These are phyloP conservation scores for Clathrospora elynae DNA, from an alignment of 2,329 filamentous ascomycete genomes.

Conservation along the genomic window DNA sequence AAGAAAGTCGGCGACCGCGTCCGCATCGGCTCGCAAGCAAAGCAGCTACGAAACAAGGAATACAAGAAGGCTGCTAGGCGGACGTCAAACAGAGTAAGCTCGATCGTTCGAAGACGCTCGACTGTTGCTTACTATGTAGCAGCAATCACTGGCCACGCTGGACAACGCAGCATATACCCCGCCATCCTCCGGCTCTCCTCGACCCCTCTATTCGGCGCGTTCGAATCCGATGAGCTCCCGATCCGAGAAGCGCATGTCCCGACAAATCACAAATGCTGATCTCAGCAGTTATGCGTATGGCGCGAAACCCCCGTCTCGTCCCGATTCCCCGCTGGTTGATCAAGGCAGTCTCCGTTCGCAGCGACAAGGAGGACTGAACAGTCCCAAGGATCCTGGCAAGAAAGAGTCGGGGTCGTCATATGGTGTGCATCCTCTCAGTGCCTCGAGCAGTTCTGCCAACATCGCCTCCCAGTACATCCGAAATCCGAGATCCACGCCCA, in stretches of 20 bases:
- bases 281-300: slow-evolving; percentile 52
- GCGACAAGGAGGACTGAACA: slow-evolving; percentile 63
- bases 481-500: slow-evolving; percentile 57
- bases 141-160: slow-evolving; percentile 85
- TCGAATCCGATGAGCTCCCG: slow-evolving; percentile 46
- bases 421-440: slow-evolving; percentile 60
- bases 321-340: slow-evolving; percentile 72
- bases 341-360: slow-evolving; percentile 59
- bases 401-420: slow-evolving; percentile 59
- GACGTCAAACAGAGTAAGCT: slow-evolving; percentile 70
- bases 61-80: slow-evolving; percentile 65
- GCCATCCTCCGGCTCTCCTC: slow-evolving; percentile 68
- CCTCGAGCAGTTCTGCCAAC: slow-evolving; percentile 55
- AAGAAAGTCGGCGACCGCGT: slow-evolving; percentile 97
- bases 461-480: slow-evolving; percentile 53
- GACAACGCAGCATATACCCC: slow-evolving; percentile 68
- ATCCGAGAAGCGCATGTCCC: slow-evolving; percentile 55
- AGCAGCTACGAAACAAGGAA: slow-evolving; percentile 56
- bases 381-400: slow-evolving; percentile 60
- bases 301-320: slow-evolving; percentile 66
- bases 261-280: slow-evolving; percentile 53
- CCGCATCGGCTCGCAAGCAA: slow-evolving; percentile 66
- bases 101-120: slow-evolving; percentile 23
- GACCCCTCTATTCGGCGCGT: slow-evolving; percentile 62
- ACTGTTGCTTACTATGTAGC: slow-evolving; percentile 5